Conservation (phyloP, 768 basidiomycete genomes). For the Multifurca ochricompacta region DNA sequence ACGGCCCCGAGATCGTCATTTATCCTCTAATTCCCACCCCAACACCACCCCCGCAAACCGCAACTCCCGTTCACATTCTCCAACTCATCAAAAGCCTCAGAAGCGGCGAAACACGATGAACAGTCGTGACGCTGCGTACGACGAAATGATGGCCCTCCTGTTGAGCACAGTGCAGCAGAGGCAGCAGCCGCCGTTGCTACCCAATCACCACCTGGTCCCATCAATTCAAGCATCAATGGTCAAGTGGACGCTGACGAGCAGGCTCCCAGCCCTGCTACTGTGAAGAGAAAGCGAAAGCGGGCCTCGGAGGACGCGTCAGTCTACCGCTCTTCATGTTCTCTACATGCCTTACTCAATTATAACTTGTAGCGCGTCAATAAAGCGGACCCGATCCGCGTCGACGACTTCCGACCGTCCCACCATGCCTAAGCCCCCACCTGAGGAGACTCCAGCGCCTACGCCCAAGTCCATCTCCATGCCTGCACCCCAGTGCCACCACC, state of each 20-base stretch:
- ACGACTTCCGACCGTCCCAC: slow-evolving; percentile 53
- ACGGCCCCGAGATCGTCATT: slow-evolving; percentile 55
- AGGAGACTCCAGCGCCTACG: slow-evolving; percentile 34
- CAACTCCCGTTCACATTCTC: slow-evolving; percentile 71
- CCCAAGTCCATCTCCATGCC: slow-evolving; percentile 22
- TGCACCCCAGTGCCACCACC: slow-evolving; percentile 22
- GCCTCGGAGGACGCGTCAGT: slow-evolving; percentile 65
- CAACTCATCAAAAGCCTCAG: slow-evolving; percentile 51
- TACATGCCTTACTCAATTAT: slow-evolving; percentile 13
- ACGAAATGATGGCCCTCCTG: slow-evolving; percentile 56
- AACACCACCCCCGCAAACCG: slow-evolving; percentile 33
- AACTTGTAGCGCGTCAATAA: slow-evolving; percentile 42
- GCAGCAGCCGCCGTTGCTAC: slow-evolving; percentile 60
- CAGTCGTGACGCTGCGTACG: slow-evolving; percentile 89
- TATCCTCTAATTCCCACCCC: slow-evolving; percentile 36
- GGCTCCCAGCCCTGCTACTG: slow-evolving; percentile 34
- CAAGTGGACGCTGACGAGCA: slow-evolving; percentile 41
- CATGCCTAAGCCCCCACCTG: slow-evolving; percentile 32
- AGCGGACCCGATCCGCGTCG: slow-evolving; percentile 72
- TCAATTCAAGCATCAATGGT: slow-evolving; percentile 30
- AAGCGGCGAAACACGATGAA: slow-evolving; percentile 98
- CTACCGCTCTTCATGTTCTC: not conserved
- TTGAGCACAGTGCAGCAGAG: slow-evolving; percentile 66
- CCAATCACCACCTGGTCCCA: slow-evolving; percentile 33
- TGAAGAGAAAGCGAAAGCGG: slow-evolving; percentile 68